Base-by-base conservation (phyloP, 768 basidiomycete species). In the Rhodotorula taiwanensis region DNA sequence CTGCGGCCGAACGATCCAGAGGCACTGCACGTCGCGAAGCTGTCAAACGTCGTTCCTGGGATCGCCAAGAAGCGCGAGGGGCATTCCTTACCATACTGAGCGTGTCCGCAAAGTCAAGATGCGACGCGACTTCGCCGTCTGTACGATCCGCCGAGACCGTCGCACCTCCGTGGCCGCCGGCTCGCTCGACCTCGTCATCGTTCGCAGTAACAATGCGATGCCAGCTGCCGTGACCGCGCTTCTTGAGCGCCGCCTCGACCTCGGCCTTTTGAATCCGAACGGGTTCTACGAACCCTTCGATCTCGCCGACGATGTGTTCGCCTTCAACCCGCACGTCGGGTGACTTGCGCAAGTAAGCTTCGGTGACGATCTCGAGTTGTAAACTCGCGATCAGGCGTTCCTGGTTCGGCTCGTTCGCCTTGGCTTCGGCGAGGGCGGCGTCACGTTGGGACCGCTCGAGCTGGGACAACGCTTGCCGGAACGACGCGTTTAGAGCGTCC, bases 1-100 rank as follows among this genome's bases (percentile, higher is more conserved):
- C 42, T 69, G 67, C 25, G 67, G 67, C 9, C 67, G 56, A 16
- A 69, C 67, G 50, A 65, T 65, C 63, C 64, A 69, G 1, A 69
- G 42, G 25, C 60, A 54, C 63, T 64, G 47, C 16, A 8, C 18
- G 27, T 5, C 27, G 31, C n/a, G n/a, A n/a, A n/a, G n/a, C n/a
- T n/a, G n/a, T n/a, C n/a, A n/a, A n/a, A n/a, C n/a, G n/a, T n/a
- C n/a, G n/a, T n/a, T n/a, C n/a, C n/a, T n/a, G n/a, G n/a, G n/a
- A n/a, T n/a, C n/a, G n/a, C n/a, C n/a, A n/a, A n/a, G n/a, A 20
- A 52, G 5, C 2, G 57, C 13, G 2, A 16, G 36, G n/a, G 16
- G 52, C 16, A 14, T 31, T 9, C 14, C 59, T 45, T 18, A 64
- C 64, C 57, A 58, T 65, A 44, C 58, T 58, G 1, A 69, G 43